A percentile compares a stretch with the other conserved stretches of the same genome.
phyloP scores from a whole-genome alignment of 805 yeast genomes.

The Saturnispora saitoi region DNA sequence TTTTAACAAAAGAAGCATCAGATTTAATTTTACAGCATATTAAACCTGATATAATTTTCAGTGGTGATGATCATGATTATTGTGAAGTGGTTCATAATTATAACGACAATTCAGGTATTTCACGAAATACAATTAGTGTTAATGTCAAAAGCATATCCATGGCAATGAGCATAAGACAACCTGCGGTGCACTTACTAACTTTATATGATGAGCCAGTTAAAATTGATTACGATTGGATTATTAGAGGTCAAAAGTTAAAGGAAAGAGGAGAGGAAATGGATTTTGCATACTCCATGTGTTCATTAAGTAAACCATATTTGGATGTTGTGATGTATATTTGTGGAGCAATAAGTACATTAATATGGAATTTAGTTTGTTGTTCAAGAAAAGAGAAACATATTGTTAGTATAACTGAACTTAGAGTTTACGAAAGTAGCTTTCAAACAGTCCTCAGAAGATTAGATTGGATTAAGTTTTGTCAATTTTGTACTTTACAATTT shows the following conservation, averaged over 20 bases:
- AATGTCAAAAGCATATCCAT: conserved; percentile 75
- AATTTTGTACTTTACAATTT: background rate
- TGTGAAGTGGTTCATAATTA: conserved; percentile 63
- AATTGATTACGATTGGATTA: conserved; percentile 17
- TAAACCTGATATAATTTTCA: conserved; percentile 62
- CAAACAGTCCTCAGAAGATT: background rate
- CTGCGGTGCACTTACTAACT: conserved; percentile 31
- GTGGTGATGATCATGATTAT: conserved; percentile 96
- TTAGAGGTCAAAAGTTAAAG: conserved; percentile 16
- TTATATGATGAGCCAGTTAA: conserved; percentile 13
- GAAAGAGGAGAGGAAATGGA: conserved; percentile 30
- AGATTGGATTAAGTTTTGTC: background rate
- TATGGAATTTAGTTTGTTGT: conserved; percentile 7
- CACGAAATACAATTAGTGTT: conserved; percentile 7
- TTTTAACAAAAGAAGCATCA: conserved; percentile 51
- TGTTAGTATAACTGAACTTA: background rate
- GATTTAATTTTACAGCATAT: conserved; percentile 47
- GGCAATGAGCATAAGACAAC: conserved; percentile 64
- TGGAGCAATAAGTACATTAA: conserved; percentile 25
- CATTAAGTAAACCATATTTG: conserved; percentile 38
- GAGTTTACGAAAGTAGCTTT: background rate
- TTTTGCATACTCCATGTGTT: conserved; percentile 36
- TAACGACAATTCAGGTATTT: conserved; percentile 1
- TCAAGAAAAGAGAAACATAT: background rate
- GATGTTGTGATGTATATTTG: conserved; percentile 32